A percentile compares a stretch with the other conserved stretches of the same genome.
Conservation (phyloP, 441 rosid species). For the Populus tomentosa region DNA sequence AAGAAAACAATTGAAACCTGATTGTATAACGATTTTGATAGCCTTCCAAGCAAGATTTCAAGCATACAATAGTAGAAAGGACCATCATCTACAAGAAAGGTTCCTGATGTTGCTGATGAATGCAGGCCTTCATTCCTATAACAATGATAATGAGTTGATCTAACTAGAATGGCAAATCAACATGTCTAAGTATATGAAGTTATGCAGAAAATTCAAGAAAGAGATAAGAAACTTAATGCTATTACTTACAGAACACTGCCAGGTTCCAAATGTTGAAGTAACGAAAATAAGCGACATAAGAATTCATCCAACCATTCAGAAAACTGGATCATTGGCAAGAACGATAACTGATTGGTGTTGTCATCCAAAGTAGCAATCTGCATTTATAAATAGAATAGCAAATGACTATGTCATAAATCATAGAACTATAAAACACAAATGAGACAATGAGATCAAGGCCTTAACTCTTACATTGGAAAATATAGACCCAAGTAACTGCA, state of each 20-base stretch:
- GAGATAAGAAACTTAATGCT: background rate
- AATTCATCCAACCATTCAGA: constrained; percentile 99
- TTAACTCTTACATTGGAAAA: constrained; percentile 86
- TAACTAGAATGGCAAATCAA: background rate
- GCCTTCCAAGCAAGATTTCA: constrained; percentile 93
- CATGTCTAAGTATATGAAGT: background rate
- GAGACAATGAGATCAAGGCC: background rate
- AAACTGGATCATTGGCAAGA: constrained; percentile 73
- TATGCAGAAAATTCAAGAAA: background rate
- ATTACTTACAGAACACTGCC: constrained; percentile 83
- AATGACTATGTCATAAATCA: constrained; percentile 2
- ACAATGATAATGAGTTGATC: constrained; percentile 16
- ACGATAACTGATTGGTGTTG: constrained; percentile 53
- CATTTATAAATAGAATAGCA: constrained; percentile 21
- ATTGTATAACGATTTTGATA: constrained; percentile 75
- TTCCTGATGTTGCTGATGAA: constrained; percentile 91
- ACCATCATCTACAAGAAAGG: constrained; percentile 98
- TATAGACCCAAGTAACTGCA: constrained; percentile 97
- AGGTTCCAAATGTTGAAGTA: constrained; percentile 95
- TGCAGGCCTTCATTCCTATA: constrained; percentile 90
- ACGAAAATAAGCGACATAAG: constrained; percentile 81
- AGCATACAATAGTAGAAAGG: constrained; percentile 98
- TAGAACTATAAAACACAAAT: constrained; percentile 4
- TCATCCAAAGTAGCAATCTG: constrained; percentile 91
- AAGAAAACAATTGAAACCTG: constrained; percentile 53